Evolutionary conservation across 495 filamentous ascomycete genomes (phyloP), one percentile per base, ranked within the genome.

Genomic region (Pseudoneurospora amorphoporcata): DNA sequence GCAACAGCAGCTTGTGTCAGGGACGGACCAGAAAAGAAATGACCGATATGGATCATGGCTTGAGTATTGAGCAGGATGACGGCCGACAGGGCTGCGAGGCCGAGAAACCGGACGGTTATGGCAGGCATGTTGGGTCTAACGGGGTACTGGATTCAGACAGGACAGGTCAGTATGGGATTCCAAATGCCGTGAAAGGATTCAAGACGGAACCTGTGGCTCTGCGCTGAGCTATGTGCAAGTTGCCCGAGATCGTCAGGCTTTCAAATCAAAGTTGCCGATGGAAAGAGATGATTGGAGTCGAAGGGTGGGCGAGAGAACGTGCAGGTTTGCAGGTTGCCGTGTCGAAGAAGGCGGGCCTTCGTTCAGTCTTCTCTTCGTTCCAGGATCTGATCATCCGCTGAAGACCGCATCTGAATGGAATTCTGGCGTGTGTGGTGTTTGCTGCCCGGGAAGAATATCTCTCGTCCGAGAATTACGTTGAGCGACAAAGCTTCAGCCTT

Each of bases 1-100:
- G 71, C 42, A n/a, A 71, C 7, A 40, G 73, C 58, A 35, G 53
- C 71, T 37, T 40, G 72, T 2, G 41, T 73, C 32, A 73, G 39
- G 5, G 74, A 69, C 1, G 69, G 10, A 19, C 65, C 53, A 8
- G 72, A 4, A 37, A 71, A 75, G 35, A 71, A 69, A 17, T 73
- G 71, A 3, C 41, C 23, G 38, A 75, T 73, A 41, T 32, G 53
- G 16, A 71, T 39, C 35, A 73, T n/a, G 53, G 53, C 29, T 61
- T 23, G 53, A 32, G 23, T 61, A 32, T 61, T 32, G 2, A 16
- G 23, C 10, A 61, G 53, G 29, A 61, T 17, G 53, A 17, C 53
- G 12, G 53, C 12, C 16, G 53, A 32, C 14, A 61, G 53, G 53
- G 23, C 53, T 23, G 29, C 29, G 14, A 61, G 53, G 53, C 53